Evolutionary conservation across 2,329 filamentous ascomycete species (phyloP).

Genomic region (Calycina herbarum): DNA sequence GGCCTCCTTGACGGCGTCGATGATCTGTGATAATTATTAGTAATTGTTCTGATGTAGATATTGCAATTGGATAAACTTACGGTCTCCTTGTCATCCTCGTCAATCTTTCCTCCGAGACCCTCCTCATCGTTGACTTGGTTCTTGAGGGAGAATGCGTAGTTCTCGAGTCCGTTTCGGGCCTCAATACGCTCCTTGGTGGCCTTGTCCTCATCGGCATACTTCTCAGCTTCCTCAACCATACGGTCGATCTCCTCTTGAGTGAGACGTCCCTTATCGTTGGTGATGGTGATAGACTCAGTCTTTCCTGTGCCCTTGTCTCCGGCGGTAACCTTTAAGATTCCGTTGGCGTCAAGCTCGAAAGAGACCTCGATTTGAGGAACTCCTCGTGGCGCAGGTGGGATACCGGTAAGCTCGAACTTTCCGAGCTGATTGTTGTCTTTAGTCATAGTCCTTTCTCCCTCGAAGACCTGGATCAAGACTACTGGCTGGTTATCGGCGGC

Average conservation of each 20-base stretch:
- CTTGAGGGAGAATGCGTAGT: slow-evolving; percentile 98
- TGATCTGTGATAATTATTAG: slow-evolving; percentile 57
- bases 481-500: slow-evolving; percentile 96
- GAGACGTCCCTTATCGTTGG: slow-evolving; percentile 98
- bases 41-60: background rate
- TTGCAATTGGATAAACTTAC: slow-evolving; percentile 49
- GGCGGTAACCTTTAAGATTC: slow-evolving; percentile 94
- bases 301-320: slow-evolving; percentile 98
- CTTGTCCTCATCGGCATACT: slow-evolving; percentile 99
- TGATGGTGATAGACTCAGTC: slow-evolving; percentile 96
- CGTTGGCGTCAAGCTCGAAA: slow-evolving; percentile 97
- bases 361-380: slow-evolving; percentile 98
- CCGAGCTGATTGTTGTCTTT: slow-evolving; percentile 97
- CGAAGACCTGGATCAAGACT: slow-evolving; percentile 91
- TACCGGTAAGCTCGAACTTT: slow-evolving; percentile 97
- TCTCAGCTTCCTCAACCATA: slow-evolving; percentile 98
- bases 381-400: slow-evolving; percentile 91
- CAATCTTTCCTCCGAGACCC: slow-evolving; percentile 96
- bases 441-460: slow-evolving; percentile 90
- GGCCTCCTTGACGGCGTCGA: slow-evolving; percentile 95
- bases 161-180: slow-evolving; percentile 94
- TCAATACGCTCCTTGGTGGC: slow-evolving; percentile 95
- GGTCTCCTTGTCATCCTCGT: slow-evolving; percentile 97
- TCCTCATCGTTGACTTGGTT: slow-evolving; percentile 98
- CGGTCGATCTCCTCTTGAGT: slow-evolving; percentile 97